Evolutionary conservation across 2,329 filamentous ascomycete species (phyloP).

Genomic region (Pezizomycotina sp.): DNA sequence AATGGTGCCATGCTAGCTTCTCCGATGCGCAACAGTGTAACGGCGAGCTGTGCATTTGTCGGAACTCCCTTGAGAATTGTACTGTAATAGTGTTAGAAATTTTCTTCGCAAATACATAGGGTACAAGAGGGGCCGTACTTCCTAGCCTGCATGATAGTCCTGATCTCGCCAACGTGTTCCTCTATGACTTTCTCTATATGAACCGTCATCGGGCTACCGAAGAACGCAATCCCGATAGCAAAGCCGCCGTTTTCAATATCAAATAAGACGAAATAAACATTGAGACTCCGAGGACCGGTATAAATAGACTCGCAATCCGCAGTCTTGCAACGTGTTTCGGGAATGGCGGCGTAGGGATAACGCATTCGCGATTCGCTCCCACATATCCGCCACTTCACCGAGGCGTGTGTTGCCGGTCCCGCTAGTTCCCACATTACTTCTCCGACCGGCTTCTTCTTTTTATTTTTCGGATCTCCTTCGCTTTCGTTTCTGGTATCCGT

Average conservation of each 20-base stretch:
- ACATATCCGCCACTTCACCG: conserved; percentile 43
- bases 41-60: conserved; percentile 67
- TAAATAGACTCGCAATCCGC: conserved; percentile 38
- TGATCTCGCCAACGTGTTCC: conserved; percentile 29
- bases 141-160: conserved; percentile 20
- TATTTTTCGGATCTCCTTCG: conserved; percentile 35
- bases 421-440: conserved; percentile 62
- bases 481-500: conserved; percentile 38
- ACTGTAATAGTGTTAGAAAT: too few relatives aligned
- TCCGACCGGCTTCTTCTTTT: conserved; percentile 52
- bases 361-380: too few relatives aligned
- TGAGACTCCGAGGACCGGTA: conserved; percentile 38
- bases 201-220: conserved; percentile 57
- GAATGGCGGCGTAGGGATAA: conserved; percentile 49
- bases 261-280: too few relatives aligned
- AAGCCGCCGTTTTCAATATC: too few relatives aligned
- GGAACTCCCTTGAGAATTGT: conserved; percentile 66
- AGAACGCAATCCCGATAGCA: conserved; percentile 63
- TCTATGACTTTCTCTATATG: conserved; percentile 45
- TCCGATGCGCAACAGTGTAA: conserved; percentile 69
- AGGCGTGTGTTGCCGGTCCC: conserved; percentile 53
- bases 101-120: too few relatives aligned
- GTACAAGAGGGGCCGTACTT: too few relatives aligned
- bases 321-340: conserved; percentile 37
- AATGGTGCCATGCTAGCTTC: conserved; percentile 67